Evolutionary conservation across 1,284 basidiomycete species (phyloP).

Genomic region (Moesziomyces antarcticus): DNA sequence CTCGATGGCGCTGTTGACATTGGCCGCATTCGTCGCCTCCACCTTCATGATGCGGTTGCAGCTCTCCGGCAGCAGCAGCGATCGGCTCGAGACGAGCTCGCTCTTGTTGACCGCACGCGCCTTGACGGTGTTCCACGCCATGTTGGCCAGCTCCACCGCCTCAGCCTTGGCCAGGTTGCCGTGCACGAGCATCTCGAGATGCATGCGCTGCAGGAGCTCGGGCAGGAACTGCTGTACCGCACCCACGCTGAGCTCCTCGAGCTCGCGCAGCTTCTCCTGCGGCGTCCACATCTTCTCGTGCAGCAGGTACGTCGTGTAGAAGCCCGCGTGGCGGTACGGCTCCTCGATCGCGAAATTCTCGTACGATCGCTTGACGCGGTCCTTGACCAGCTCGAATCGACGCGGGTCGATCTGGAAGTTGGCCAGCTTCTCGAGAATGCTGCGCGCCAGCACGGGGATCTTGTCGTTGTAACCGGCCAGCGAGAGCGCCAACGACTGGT

Average conservation of each 20-base stretch:
- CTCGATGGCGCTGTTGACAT: constrained; percentile 79
- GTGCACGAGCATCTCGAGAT: constrained; percentile 81
- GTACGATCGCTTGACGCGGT: constrained; percentile 73
- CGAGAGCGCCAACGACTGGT: constrained; percentile 77
- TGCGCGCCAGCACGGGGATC: constrained; percentile 79
- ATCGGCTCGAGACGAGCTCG: constrained; percentile 48
- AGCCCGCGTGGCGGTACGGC: constrained; percentile 83
- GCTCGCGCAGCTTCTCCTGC: constrained; percentile 81
- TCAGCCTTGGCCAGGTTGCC: constrained; percentile 89
- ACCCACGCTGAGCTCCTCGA: constrained; percentile 78
- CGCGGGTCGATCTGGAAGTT: constrained; percentile 77
- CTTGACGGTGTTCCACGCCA: constrained; percentile 77
- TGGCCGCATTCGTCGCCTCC: constrained; percentile 83
- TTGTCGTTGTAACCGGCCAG: constrained; percentile 95
- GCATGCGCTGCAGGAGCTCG: constrained; percentile 76
- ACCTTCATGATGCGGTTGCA: constrained; percentile 78
- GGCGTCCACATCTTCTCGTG: constrained; percentile 81
- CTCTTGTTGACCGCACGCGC: constrained; percentile 70
- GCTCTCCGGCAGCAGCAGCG: constrained; percentile 71
- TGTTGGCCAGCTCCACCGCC: constrained; percentile 79
- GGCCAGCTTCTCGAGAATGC: constrained; percentile 80
- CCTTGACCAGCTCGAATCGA: constrained; percentile 84
- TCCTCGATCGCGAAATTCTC: constrained; percentile 86
- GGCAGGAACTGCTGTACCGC: constrained; percentile 79
- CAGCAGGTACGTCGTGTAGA: constrained; percentile 79